Evolutionary conservation across 2,329 filamentous ascomycete genomes (phyloP), one percentile per base, ranked within the genome.

Genomic region (Allantophomopsis lycopodina): DNA sequence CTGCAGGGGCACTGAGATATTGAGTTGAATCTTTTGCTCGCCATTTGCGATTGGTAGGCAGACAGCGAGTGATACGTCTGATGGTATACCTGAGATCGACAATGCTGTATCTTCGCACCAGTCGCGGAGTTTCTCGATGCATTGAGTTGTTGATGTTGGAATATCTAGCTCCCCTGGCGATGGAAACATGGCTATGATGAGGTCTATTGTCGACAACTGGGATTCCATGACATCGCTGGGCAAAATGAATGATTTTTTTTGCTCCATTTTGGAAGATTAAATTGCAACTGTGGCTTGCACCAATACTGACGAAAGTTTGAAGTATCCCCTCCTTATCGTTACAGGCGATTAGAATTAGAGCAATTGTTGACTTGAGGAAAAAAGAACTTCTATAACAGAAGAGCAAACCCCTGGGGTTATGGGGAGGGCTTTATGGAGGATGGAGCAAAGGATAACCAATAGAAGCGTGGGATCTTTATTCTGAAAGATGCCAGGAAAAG

Each of bases 141-240:
- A 35, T 18, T 5, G 45, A 13, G 11, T 56, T 23, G 1, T 49
- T 42, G 2, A 61, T 35, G 4, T 41, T 50, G 7, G 38, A 1
- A 62, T 48, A 5, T 55, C 56, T n/a, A 57, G 53, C 11, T 63
- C 57, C 0, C 52, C 47, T 1, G 61, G 59, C 11, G 23, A 28
- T 28, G 23, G 8, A 43, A 68, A 73, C 69, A 73, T 73, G 8
- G 68, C 66, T 46, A 59, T 52, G 2, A 73, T 51, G n/a, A 73
- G 63, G 38, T 72, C 68, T 28, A 71, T 57, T 40, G 64, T 65
- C 1, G 60, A 62, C 10, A 71, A 50, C 50, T 70, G 67, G 11
- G 62, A 54, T 42, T 66, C 63, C 48, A 70, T 56, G 2, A 68
- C 45, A 7, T 69, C 65, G n/a, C 49, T 48, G 0, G 65, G 57